Evolutionary conservation across 179 eudicot genomes (phyloP).

Genomic region (Sideroxylon spinosum): DNA sequence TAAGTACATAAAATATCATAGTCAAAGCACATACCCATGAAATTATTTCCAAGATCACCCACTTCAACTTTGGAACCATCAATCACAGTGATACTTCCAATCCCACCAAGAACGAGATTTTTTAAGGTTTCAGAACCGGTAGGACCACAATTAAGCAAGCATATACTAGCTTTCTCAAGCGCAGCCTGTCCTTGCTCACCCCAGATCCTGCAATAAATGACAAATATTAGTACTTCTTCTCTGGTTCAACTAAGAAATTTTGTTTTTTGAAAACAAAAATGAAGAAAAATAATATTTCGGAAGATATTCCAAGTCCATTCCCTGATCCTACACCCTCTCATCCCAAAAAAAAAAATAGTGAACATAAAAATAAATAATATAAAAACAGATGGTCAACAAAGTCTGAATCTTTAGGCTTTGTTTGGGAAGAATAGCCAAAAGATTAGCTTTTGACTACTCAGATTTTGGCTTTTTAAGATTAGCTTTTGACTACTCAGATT

Average conservation of each 20-base stretch:
- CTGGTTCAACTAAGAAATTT: neutral
- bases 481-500: no score
- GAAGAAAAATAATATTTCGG: neutral
- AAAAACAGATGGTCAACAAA: neutral
- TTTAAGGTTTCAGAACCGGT: slow-evolving; percentile 91
- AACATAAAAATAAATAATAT: neutral
- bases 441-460: no score
- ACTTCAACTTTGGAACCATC: slow-evolving; percentile 86
- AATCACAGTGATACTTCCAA: slow-evolving; percentile 82
- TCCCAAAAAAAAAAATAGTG: no score
- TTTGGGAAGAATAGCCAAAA: no score
- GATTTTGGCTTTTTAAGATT: no score
- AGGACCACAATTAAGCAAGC: slow-evolving; percentile 93
- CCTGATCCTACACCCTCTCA: neutral
- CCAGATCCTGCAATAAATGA: slow-evolving; percentile 65
- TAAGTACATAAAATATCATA: slow-evolving; percentile 15
- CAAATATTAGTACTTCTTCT: neutral
- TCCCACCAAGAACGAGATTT: slow-evolving; percentile 92
- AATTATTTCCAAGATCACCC: slow-evolving; percentile 94
- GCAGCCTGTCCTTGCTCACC: slow-evolving; percentile 99
- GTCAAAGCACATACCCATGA: slow-evolving; percentile 53
- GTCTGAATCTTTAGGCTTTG: neutral
- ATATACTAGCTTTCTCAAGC: slow-evolving; percentile 83
- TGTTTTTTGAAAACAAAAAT: neutral
- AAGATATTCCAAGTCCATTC: neutral